Evolutionary conservation across 2,329 filamentous ascomycete species (phyloP).

Genomic region (Xylariaceae sp.): DNA sequence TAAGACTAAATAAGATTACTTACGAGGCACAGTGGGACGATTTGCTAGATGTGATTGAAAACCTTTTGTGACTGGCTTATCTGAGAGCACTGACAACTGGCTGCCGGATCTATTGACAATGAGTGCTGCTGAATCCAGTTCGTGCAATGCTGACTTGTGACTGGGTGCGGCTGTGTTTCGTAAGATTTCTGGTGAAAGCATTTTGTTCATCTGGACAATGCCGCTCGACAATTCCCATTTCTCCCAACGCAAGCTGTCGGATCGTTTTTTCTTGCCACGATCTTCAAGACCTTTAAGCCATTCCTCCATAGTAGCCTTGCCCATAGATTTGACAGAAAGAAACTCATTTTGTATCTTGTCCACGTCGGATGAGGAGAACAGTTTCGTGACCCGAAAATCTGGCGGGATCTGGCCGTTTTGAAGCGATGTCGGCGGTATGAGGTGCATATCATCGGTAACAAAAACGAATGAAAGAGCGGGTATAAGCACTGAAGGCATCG

Average conservation of each 20-base stretch:
- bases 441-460: constrained; percentile 56
- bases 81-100: no score
- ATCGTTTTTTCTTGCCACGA: constrained; percentile 56
- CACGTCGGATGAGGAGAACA: constrained; percentile 61
- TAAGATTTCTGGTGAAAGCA: no score
- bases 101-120: no score
- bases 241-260: constrained; percentile 67
- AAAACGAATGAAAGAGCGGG: constrained; percentile 68
- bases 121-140: no score
- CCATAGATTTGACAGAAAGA: constrained; percentile 58
- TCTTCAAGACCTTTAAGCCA: constrained; percentile 72
- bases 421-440: constrained; percentile 53
- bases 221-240: constrained; percentile 58
- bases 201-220: constrained; percentile 28
- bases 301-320: constrained; percentile 65
- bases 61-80: no score
- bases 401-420: constrained; percentile 44
- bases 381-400: constrained; percentile 55
- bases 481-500: constrained; percentile 56
- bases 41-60: no score
- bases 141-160: no score
- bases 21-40: no score
- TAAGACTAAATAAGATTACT: constrained; percentile 1
- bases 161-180: no score
- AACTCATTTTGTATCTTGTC: constrained; percentile 60